Percentiles rank a stretch among this genome's conserved stretches.
These are phyloP conservation scores for Astrothelium macrocarpum DNA, from an alignment of 495 filamentous ascomycete species.

Conservation along the genomic window DNA sequence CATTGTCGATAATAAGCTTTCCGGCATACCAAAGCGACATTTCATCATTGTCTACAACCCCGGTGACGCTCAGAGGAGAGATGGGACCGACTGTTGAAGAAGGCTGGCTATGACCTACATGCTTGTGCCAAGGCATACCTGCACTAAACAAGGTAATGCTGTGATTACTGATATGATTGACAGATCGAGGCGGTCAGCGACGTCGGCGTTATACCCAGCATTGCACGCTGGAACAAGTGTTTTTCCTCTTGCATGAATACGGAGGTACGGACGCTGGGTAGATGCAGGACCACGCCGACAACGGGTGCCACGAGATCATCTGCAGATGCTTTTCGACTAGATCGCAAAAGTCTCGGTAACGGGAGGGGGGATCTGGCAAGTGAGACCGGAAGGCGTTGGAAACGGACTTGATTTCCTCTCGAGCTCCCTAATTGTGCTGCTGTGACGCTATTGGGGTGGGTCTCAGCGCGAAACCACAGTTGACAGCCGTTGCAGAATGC, in stretches of 20 bases:
- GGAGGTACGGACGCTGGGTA: background rate
- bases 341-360: background rate
- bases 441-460: background rate
- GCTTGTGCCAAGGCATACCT: background rate
- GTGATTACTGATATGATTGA: background rate
- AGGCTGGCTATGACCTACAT: too few relatives aligned
- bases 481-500: conserved; percentile 3
- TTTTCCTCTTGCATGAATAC: background rate
- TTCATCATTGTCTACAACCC: background rate
- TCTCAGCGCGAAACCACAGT: background rate
- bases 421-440: background rate
- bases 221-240: background rate
- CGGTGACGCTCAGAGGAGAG: too few relatives aligned
- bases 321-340: background rate
- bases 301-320: background rate
- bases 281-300: background rate
- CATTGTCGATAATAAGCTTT: background rate
- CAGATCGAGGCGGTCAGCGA: background rate
- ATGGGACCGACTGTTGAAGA: too few relatives aligned
- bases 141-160: background rate
- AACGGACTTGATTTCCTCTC: background rate
- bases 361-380: background rate
- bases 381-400: background rate
- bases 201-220: background rate
- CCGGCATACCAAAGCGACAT: background rate